phyloP scores from a whole-genome alignment of 257 asterid species.

The Voacanga thouarsii region DNA sequence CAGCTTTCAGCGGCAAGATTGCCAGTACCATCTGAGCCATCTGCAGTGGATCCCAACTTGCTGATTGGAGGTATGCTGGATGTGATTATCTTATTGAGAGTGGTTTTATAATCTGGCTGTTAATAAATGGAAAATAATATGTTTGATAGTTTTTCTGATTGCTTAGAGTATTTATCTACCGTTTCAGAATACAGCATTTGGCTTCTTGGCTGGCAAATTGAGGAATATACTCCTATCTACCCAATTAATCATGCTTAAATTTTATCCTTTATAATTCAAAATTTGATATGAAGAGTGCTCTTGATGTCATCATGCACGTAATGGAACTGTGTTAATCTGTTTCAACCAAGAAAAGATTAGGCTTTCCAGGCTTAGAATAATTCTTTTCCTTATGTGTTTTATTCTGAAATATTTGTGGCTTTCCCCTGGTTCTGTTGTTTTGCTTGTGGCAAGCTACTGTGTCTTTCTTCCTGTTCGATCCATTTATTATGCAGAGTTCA shows the following conservation, averaged over 20 bases:
- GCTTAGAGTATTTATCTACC: not conserved
- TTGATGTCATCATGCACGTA: not conserved
- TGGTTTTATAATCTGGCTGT: not conserved
- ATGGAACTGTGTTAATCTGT: not conserved
- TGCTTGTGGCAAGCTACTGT: not conserved
- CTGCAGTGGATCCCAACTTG: slow-evolving; percentile 50
- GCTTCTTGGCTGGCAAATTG: not conserved
- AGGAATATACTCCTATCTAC: not conserved
- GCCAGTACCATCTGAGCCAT: slow-evolving; percentile 44
- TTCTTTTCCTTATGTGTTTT: not conserved
- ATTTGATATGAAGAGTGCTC: not conserved
- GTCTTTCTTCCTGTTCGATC: not conserved
- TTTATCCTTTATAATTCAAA: no score
- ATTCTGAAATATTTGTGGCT: not conserved
- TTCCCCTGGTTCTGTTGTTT: not conserved
- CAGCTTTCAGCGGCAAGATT: slow-evolving; percentile 52
- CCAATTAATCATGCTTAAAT: not conserved
- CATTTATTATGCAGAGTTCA: not conserved
- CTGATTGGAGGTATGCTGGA: slow-evolving; percentile 62
- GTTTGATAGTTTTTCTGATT: not conserved
- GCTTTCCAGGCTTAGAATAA: not conserved
- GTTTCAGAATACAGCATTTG: not conserved
- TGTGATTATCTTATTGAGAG: not conserved
- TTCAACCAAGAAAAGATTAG: not conserved
- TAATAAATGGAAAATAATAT: not conserved